Evolutionary conservation across 805 yeast genomes (phyloP).

Genomic region (Isabelozyma rhagii): DNA sequence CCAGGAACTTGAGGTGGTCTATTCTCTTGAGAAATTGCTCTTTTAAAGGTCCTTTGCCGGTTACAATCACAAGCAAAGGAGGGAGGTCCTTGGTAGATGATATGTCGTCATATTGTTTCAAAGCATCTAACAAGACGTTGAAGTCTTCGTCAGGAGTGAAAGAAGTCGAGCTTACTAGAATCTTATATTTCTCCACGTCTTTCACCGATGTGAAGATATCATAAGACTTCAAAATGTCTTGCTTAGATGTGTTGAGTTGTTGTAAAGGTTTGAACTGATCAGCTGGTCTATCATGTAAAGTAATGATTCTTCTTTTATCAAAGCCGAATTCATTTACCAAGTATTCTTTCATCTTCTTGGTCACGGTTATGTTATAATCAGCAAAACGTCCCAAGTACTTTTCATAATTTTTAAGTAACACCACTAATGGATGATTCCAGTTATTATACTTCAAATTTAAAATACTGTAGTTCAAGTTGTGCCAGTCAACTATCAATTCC

Average conservation of each 20-base stretch:
- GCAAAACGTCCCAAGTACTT: slow-evolving; percentile 58
- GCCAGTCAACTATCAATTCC: slow-evolving; percentile 88
- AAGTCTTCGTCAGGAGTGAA: slow-evolving; percentile 97
- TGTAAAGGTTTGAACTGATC: slow-evolving; percentile 55
- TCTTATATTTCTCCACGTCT: slow-evolving; percentile 41
- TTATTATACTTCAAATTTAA: slow-evolving; percentile 60
- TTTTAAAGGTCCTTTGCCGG: slow-evolving; percentile 93
- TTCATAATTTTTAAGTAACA: slow-evolving; percentile 62
- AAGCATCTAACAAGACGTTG: slow-evolving; percentile 61
- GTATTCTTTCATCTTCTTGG: slow-evolving; percentile 65
- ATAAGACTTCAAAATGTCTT: slow-evolving; percentile 22
- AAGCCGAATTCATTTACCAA: slow-evolving; percentile 56
- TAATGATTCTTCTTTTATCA: slow-evolving; percentile 43
- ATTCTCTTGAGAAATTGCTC: slow-evolving; percentile 49
- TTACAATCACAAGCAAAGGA: slow-evolving; percentile 68
- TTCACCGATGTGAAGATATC: slow-evolving; percentile 24
- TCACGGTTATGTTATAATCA: slow-evolving; percentile 75
- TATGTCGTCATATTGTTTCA: slow-evolving; percentile 53
- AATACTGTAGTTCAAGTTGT: slow-evolving; percentile 85
- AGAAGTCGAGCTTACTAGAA: slow-evolving; percentile 86
- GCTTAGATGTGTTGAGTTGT: slow-evolving; percentile 26
- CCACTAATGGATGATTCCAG: slow-evolving; percentile 59
- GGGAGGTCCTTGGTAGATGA: slow-evolving; percentile 27
- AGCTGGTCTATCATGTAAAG: slow-evolving; percentile 86
- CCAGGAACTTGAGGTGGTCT: slow-evolving; percentile 37